A percentile compares a stretch with the other conserved stretches of the same genome.
Evolutionary conservation across 2,329 filamentous ascomycete genomes (phyloP).

Genomic region (Ophiostoma himal-ulmi): DNA sequence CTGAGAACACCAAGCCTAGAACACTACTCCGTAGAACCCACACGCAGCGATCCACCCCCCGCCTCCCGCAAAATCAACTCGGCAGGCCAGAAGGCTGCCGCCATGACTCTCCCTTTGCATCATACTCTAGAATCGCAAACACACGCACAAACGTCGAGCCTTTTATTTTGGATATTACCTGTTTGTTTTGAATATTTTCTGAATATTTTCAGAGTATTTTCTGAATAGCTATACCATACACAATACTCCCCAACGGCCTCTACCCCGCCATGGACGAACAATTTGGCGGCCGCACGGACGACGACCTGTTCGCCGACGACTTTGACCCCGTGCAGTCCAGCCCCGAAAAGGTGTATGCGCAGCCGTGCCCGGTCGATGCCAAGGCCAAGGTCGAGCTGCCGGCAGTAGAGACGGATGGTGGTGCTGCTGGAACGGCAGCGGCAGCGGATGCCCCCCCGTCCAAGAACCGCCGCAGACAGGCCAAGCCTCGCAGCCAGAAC

Average conservation of each 20-base stretch:
- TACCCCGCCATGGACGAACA: slow-evolving; percentile 51
- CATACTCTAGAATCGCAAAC: background rate
- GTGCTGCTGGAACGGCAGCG: background rate
- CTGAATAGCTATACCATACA: background rate
- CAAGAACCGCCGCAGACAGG: slow-evolving; percentile 6
- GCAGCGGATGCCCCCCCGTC: background rate
- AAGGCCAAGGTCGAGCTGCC: slow-evolving; percentile 3
- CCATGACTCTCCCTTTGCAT: background rate
- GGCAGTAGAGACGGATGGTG: background rate
- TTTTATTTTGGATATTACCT: too few relatives aligned
- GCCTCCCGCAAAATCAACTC: slow-evolving; percentile 13
- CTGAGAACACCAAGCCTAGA: background rate
- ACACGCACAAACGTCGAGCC: too few relatives aligned
- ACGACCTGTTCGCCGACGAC: slow-evolving; percentile 58
- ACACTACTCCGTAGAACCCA: background rate
- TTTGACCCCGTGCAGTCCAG: slow-evolving; percentile 48
- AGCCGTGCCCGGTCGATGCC: background rate
- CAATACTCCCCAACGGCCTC: too few relatives aligned
- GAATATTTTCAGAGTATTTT: background rate
- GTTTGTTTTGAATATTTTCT: background rate
- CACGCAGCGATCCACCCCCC: slow-evolving; percentile 9
- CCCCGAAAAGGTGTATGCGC: slow-evolving; percentile 9
- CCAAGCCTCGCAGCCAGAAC: slow-evolving; percentile 8
- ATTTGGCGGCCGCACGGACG: slow-evolving; percentile 55
- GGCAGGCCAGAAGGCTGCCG: background rate